Evolutionary conservation across 2,329 filamentous ascomycete species (phyloP).

Genomic region (Aspergillus sp.): DNA sequence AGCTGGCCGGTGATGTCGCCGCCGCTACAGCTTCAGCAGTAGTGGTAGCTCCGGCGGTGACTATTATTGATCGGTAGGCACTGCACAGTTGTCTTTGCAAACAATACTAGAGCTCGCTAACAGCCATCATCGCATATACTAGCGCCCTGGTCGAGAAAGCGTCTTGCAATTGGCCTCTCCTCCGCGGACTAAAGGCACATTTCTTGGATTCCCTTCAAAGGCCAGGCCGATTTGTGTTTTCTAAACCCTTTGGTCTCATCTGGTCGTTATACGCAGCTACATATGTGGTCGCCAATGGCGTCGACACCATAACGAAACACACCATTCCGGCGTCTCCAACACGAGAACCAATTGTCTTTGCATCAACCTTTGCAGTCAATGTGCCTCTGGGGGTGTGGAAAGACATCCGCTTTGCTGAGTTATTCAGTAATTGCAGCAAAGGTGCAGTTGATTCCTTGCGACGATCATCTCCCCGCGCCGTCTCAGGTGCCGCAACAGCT

Average conservation of each 20-base stretch:
- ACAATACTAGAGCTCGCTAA: constrained; percentile 15
- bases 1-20: constrained; percentile 21
- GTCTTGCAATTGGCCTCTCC: constrained; percentile 19
- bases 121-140: constrained; percentile 5
- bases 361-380: constrained; percentile 46
- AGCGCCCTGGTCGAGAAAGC: constrained; percentile 27
- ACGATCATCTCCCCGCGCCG: background rate
- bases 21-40: constrained; percentile 25
- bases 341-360: constrained; percentile 57
- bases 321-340: constrained; percentile 49
- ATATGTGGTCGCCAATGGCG: constrained; percentile 76
- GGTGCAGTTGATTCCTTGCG: background rate
- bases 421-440: constrained; percentile 50
- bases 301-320: constrained; percentile 71
- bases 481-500: constrained; percentile 18
- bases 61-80: constrained; percentile 27
- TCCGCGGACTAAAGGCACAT: constrained; percentile 20
- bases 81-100: background rate
- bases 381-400: constrained; percentile 30
- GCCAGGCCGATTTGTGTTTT: constrained; percentile 29
- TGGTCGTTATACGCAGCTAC: constrained; percentile 72
- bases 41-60: constrained; percentile 23
- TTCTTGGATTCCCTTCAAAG: constrained; percentile 17
- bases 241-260: constrained; percentile 37
- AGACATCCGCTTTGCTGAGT: constrained; percentile 56